Base-by-base conservation (phyloP, 176 grass and related monocot genomes). In the Zea luxurians region DNA sequence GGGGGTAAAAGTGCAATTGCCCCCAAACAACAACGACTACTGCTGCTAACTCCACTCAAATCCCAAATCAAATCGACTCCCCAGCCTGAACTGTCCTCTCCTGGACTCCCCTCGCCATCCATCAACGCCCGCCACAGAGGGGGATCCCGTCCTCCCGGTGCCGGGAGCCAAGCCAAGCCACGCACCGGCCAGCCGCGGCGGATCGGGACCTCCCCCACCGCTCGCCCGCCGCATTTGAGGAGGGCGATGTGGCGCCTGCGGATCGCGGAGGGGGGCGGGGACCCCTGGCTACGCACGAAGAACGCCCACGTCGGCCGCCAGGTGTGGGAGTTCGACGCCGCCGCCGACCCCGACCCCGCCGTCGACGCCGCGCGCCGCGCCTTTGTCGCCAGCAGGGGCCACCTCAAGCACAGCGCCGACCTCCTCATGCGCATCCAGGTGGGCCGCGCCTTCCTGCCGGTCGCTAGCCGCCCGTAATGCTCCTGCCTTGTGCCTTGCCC, bases 391-490 rank as follows among this genome's bases (percentile, higher is more conserved):
- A 37, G 47, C 3, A 73, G 81, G 27, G 71, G 64, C 64, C 13
- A 15, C 0, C 63, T 76, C 75, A 93, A 86, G 80, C 88, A 91
- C 63, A 93, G 85, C 53, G 77, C 91, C 57, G 91, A 93, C 76
- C 85, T 83, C 82, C 91, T 80, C 84, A 93, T 93, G 91, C 91
- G 91, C 81, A 62, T 90, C 55, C 91, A 94, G 89, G 92, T 93
- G 8, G n/a, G 61, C 61, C 4, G 61, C 63, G 27, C 27, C 27
- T 27, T 27, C 27, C 27, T 27, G 27, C 27, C 27, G 27, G 27
- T 27, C 27, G 27, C 27, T 27, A 27, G 27, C 27, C 27, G 27
- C 27, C 27, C 27, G 27, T 27, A 27, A 27, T 27, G 27, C 27
- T 27, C 27, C 27, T 27, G 53, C 53, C 15, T 27, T 27, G 27